phyloP scores from a whole-genome alignment of 1,284 basidiomycete species.

The Leccinum huronense region DNA sequence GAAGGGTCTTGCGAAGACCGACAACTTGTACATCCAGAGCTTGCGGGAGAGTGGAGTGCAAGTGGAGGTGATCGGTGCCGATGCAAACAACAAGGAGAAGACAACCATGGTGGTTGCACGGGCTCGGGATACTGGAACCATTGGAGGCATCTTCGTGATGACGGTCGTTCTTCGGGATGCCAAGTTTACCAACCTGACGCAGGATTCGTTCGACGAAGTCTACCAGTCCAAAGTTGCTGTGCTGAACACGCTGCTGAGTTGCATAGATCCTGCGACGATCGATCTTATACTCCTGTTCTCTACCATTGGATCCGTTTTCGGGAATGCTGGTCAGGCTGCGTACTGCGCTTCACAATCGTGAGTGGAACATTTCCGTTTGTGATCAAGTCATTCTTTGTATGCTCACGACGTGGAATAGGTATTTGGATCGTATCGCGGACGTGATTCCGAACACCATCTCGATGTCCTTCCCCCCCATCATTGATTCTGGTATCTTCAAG shows the following conservation, averaged over 20 bases:
- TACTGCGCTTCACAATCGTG: conserved; percentile 34
- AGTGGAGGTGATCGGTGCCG: conserved; percentile 30
- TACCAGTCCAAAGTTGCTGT: conserved; percentile 34
- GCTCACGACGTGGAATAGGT: conserved; percentile 19
- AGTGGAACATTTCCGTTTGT: conserved; percentile 1
- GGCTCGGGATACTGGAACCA: conserved; percentile 10
- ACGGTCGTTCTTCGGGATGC: conserved; percentile 35
- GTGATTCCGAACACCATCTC: conserved; percentile 33
- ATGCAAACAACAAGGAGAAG: conserved; percentile 22
- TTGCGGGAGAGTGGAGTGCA: conserved; percentile 22
- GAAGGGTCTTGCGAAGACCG: conserved; percentile 27
- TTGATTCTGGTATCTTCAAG: conserved; percentile 35
- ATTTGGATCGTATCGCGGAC: conserved; percentile 32
- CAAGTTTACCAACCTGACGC: conserved; percentile 34
- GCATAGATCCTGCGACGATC: conserved; percentile 28
- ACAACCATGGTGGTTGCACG: conserved; percentile 25
- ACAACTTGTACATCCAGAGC: conserved; percentile 29
- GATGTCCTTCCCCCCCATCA: conserved; percentile 37
- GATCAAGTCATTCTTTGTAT: not conserved
- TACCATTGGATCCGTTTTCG: conserved; percentile 34
- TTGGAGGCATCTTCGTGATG: conserved; percentile 32
- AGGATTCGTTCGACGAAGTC: conserved; percentile 34
- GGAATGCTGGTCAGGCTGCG: conserved; percentile 36
- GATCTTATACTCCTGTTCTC: conserved; percentile 36
- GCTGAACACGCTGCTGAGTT: conserved; percentile 26